A percentile compares a stretch with the other conserved stretches of the same genome.
Evolutionary conservation across 352 stramenopile genomes (phyloP).

Genomic region (Phytopythium aichiense): DNA sequence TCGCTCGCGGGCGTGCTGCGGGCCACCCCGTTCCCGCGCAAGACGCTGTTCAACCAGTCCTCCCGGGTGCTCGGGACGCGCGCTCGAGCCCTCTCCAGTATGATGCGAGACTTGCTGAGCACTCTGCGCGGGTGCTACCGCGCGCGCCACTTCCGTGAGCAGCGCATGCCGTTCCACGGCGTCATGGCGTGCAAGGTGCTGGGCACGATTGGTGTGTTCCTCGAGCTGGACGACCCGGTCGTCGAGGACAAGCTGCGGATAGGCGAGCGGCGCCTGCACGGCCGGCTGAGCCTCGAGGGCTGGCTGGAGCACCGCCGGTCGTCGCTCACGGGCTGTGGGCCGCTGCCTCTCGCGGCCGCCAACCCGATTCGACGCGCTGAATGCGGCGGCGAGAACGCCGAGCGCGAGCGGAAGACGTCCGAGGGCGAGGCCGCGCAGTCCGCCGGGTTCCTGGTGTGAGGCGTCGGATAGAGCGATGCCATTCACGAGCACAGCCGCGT

Average conservation of each 20-base stretch:
- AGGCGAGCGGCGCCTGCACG: slow-evolving; percentile 16
- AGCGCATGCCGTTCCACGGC: slow-evolving; percentile 10
- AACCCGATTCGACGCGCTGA: background rate
- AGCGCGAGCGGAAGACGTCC: slow-evolving; percentile 4
- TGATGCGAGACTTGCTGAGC: slow-evolving; percentile 27
- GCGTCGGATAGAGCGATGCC: background rate
- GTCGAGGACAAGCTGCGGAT: slow-evolving; percentile 22
- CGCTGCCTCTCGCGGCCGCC: background rate
- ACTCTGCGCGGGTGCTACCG: slow-evolving; percentile 29
- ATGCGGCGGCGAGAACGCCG: background rate
- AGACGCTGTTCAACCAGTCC: slow-evolving; percentile 47
- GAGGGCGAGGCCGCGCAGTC: slow-evolving; percentile 3
- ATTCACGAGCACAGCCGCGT: background rate
- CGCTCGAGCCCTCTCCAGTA: slow-evolving; percentile 17
- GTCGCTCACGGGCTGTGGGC: background rate
- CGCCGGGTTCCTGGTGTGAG: background rate
- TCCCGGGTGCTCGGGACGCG: slow-evolving; percentile 24
- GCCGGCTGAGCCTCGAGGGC: slow-evolving; percentile 34
- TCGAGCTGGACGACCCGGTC: slow-evolving; percentile 22
- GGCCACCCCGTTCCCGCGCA: slow-evolving; percentile 44
- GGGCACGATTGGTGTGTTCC: slow-evolving; percentile 25
- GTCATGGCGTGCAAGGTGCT: slow-evolving; percentile 36
- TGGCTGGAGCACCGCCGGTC: slow-evolving; percentile 35
- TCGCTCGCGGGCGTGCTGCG: slow-evolving; percentile 39
- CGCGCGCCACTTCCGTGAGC: slow-evolving; percentile 24